Base-by-base conservation (phyloP, 352 stramenopile species). In the Phytophthora colocasiae region DNA sequence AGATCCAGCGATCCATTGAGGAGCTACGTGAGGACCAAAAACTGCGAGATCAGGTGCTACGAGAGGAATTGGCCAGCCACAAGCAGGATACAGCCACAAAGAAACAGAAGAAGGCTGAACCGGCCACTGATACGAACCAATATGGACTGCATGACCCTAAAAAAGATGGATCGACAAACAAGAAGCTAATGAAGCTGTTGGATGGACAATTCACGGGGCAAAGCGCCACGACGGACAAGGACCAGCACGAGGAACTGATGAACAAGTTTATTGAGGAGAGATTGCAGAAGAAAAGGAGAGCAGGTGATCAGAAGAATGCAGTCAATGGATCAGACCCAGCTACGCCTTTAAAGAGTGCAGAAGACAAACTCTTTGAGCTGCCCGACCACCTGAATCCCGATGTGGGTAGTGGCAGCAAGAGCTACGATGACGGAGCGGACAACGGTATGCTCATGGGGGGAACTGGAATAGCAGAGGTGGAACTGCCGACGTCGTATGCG, bases 231-330 rank as follows among this genome's bases (percentile, higher is more conserved):
- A 89, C 78, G 2, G 75, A 89, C 44, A 72, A 75, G 43, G 83
- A 95, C 38, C 83, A 90, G 64, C 84, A 93, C 60, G 85, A 91
- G 62, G 79, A 93, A 67, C 81, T 93, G 38, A 92, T 89, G 58
- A 92, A 93, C 68, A 78, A 89, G 52, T 95, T 91, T 66, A 91
- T 95, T 59, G 85, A 95, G 63, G 85, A 90, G 68, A 78, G 77
- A 52, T 52, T 95, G 38, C 72, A 84, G 22, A 87, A 83, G 52
- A 84, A 75, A 36, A 69, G 71, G 17, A 58, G 45, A 2, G 52
- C 70, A 0, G 45, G 60, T 8, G 32, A 1, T 8, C 26, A 51
- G 27, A 10, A 51, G 14, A 36, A 29, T 14, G 14, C 7, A 31
- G 36, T 3, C 10, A 32, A 43, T 19, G 41, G 11, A 2, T 8